phyloP scores from a whole-genome alignment of 139 green algal species.

The Chlorella sp. region DNA sequence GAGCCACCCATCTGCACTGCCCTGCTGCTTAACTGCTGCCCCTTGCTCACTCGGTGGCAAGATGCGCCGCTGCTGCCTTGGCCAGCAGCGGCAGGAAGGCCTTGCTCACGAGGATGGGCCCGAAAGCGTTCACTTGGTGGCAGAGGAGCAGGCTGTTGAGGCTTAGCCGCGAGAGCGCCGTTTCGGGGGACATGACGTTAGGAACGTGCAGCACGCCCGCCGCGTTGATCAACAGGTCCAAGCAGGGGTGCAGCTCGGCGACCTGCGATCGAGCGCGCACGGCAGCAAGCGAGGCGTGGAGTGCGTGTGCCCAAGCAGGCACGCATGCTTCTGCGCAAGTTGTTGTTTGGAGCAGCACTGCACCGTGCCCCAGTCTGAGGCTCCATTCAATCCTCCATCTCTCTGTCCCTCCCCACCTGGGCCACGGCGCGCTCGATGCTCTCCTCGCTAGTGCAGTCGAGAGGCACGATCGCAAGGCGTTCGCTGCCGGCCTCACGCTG shows the following conservation, averaged over 20 bases:
- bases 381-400: not conserved
- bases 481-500: conserved; percentile 17
- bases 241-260: conserved; percentile 21
- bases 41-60: conserved; percentile 34
- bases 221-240: conserved; percentile 78
- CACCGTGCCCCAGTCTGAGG: not conserved
- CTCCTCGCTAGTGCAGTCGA: conserved; percentile 61
- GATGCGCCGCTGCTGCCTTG: conserved; percentile 17
- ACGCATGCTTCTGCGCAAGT: not conserved
- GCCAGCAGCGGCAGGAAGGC: conserved; percentile 55
- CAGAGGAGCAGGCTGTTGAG: conserved; percentile 44
- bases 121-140: conserved; percentile 76
- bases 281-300: not conserved
- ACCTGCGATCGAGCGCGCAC: conserved; percentile 45
- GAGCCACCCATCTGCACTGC: not conserved
- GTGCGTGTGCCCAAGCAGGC: not conserved
- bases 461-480: conserved; percentile 49
- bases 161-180: conserved; percentile 55
- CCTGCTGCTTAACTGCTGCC: too few relatives aligned
- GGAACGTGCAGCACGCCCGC: conserved; percentile 49
- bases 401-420: not conserved
- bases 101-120: conserved; percentile 74
- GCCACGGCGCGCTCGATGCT: conserved; percentile 48
- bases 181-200: conserved; percentile 66
- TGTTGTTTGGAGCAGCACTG: not conserved